phyloP scores from a whole-genome alignment of 164 flowering plant species.

The Macadamia integrifolia region DNA sequence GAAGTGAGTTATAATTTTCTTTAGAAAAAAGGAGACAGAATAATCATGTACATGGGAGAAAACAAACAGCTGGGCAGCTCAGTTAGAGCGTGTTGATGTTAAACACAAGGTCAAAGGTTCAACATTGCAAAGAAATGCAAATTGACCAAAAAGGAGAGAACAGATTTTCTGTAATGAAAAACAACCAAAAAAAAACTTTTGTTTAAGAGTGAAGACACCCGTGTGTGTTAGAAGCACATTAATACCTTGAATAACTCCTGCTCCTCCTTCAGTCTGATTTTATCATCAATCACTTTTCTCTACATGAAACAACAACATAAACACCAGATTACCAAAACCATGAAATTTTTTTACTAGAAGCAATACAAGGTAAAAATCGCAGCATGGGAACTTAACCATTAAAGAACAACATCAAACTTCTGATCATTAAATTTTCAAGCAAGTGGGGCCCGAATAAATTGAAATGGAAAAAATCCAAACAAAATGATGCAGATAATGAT shows the following conservation, averaged over 20 bases:
- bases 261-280: conserved; percentile 70
- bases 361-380: neutral
- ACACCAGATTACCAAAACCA: neutral
- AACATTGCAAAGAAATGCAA: neutral
- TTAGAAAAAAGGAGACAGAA: neutral
- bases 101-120: no score
- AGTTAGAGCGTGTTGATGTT: no score
- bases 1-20: no score
- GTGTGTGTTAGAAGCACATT: neutral
- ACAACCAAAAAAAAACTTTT: no score
- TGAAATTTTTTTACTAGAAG: neutral
- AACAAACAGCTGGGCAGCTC: no score
- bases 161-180: neutral
- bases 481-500: neutral
- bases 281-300: conserved; percentile 78
- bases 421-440: no score
- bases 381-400: neutral
- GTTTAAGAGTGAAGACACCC: no score
- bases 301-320: conserved; percentile 17
- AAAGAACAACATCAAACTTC: neutral
- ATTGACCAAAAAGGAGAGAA: neutral
- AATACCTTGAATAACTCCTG: conserved; percentile 64
- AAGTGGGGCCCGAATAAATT: neutral
- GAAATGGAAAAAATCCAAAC: neutral
- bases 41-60: neutral